Conservation (phyloP, 2,329 filamentous ascomycete genomes). For the Fusarium buxicola region DNA sequence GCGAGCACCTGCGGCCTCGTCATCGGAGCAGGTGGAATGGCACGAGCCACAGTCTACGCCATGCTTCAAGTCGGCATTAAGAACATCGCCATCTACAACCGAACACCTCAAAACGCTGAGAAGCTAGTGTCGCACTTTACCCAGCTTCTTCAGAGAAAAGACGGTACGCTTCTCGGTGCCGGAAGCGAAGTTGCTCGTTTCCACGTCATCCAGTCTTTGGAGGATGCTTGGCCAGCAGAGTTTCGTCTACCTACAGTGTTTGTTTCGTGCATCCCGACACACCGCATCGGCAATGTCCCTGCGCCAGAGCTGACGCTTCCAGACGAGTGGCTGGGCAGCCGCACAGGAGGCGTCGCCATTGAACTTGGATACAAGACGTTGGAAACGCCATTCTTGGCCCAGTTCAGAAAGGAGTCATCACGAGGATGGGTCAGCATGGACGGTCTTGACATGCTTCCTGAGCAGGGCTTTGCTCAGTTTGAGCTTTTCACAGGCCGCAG, state of each 20-base stretch:
- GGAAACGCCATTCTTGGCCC: conserved; percentile 75
- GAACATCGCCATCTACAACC: conserved; percentile 80
- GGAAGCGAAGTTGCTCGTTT: conserved; percentile 61
- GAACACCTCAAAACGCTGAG: conserved; percentile 74
- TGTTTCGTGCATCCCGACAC: conserved; percentile 80
- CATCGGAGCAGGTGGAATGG: conserved; percentile 80
- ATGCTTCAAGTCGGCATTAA: conserved; percentile 82
- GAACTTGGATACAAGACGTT: conserved; percentile 81
- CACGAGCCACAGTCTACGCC: conserved; percentile 80
- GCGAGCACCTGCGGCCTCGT: conserved; percentile 67
- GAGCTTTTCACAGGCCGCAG: conserved; percentile 78
- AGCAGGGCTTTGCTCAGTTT: conserved; percentile 85
- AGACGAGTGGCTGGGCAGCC: conserved; percentile 74
- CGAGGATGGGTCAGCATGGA: conserved; percentile 81
- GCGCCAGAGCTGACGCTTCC: conserved; percentile 79
- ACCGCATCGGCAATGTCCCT: conserved; percentile 71
- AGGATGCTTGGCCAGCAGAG: conserved; percentile 72
- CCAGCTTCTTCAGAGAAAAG: conserved; percentile 59
- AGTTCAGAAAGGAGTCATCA: conserved; percentile 70
- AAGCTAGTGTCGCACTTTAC: conserved; percentile 77
- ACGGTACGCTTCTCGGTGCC: conserved; percentile 57
- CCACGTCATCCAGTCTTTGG: conserved; percentile 67
- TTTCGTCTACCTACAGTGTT: conserved; percentile 78
- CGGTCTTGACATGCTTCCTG: conserved; percentile 79
- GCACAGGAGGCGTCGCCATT: conserved; percentile 80